Evolutionary conservation across 2,329 filamentous ascomycete species (phyloP).

Genomic region (Huntiella moniliformis): DNA sequence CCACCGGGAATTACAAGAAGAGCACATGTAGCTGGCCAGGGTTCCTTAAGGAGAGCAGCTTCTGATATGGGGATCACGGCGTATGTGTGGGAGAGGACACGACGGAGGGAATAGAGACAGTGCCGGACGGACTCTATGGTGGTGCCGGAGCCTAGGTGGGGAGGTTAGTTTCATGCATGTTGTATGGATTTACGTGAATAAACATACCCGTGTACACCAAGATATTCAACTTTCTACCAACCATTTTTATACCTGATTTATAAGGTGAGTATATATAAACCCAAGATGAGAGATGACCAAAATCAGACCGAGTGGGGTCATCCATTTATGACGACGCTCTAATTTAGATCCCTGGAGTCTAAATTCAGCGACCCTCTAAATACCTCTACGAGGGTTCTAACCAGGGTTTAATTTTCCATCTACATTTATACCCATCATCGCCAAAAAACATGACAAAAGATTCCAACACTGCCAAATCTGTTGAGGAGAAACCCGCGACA

Average conservation of each 20-base stretch:
- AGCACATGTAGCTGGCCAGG: constrained; percentile 74
- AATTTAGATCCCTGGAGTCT: background rate
- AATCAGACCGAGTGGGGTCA: background rate
- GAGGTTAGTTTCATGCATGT: constrained; percentile 15
- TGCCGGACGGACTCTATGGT: constrained; percentile 80
- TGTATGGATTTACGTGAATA: background rate
- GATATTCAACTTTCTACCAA: constrained; percentile 61
- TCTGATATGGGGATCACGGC: constrained; percentile 75
- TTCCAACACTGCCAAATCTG: constrained; percentile 14
- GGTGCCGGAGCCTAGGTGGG: constrained; percentile 53
- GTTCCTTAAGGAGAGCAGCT: constrained; percentile 67
- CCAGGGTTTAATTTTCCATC: too few species aligned
- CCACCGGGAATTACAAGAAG: constrained; percentile 85
- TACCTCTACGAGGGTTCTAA: background rate
- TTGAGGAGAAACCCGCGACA: constrained; percentile 13
- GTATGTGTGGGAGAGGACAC: constrained; percentile 75
- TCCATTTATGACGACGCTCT: background rate
- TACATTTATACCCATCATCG: too few species aligned
- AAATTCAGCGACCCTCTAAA: background rate
- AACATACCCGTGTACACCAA: constrained; percentile 71
- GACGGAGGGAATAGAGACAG: constrained; percentile 68
- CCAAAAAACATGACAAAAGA: background rate
- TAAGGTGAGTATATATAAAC: too few species aligned
- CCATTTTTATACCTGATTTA: constrained; percentile 27
- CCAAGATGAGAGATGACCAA: background rate